These are phyloP conservation scores for Circinella umbellata DNA, from an alignment of 371 early-diverging fungal species.

Conservation along the genomic window DNA sequence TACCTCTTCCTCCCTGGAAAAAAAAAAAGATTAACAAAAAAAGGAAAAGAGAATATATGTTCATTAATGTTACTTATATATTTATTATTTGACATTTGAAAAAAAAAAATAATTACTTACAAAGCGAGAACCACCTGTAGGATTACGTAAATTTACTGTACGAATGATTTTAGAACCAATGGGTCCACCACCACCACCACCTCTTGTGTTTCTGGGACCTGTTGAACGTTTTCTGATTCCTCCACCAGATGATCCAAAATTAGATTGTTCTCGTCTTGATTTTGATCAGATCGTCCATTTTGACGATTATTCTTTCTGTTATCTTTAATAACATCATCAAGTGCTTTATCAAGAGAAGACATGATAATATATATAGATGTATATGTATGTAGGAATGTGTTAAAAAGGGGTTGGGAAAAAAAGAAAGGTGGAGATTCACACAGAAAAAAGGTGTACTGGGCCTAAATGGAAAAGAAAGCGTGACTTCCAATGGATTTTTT, in stretches of 20 bases:
- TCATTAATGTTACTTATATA: not conserved
- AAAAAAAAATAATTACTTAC: not conserved
- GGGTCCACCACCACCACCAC: conserved; percentile 10
- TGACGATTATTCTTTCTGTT: conserved; percentile 32
- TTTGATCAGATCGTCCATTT: conserved; percentile 13
- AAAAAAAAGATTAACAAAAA: not conserved
- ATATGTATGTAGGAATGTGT: not conserved
- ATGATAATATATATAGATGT: conserved; percentile 11
- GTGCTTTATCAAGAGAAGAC: conserved; percentile 53
- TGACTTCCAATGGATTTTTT: no score
- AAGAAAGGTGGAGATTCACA: no score
- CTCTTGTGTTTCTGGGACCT: conserved; percentile 1
- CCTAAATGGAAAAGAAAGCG: no score
- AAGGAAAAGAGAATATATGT: no score
- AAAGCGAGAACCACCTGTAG: conserved; percentile 10
- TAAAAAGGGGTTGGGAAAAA: not conserved
- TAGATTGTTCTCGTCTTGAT: conserved; percentile 25
- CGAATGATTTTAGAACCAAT: conserved; percentile 38
- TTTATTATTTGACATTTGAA: not conserved
- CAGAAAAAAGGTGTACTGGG: no score
- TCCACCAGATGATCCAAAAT: conserved; percentile 23
- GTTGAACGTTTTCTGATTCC: conserved; percentile 38
- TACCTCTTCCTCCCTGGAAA: conserved; percentile 19
- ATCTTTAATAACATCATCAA: conserved; percentile 58
- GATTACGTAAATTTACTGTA: conserved; percentile 36